Base-by-base conservation (phyloP, 345 rosid genomes). In the Melaleuca quinquenervia region DNA sequence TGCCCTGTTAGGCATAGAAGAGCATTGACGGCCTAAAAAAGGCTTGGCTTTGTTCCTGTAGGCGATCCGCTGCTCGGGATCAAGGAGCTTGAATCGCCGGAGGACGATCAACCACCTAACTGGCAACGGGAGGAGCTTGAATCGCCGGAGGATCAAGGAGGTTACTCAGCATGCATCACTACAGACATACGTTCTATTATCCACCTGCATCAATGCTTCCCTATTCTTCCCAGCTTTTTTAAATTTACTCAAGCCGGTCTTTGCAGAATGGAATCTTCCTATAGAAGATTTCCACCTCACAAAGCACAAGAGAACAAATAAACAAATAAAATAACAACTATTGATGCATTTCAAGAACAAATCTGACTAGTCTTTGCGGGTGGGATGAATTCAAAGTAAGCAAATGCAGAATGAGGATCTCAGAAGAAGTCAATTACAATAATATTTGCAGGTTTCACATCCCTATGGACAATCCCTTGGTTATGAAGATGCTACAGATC, bases 361-460 rank as follows among this genome's bases (percentile, higher is more conserved):
- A 10, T 24, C 60, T 55, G 60, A 55, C 60, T 55, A 24, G 60
- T 55, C 27, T 70, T 70, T 36, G 26, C 3, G 32, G 41, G 32
- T 29, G 49, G 83, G 49, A 7, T 49, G 41, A 84, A 85, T n/a
- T 8, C n/a, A 70, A 70, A 5, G 1, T 16, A 70, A 32, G 83
- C 18, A 64, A 58, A 50, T 20, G n/a, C n/a, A 2, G 11, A 85
- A 85, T 32, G 29, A 1, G 74, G 74, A 87, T 90, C 90, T 56
- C 85, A 78, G 74, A 82, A 76, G 88, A 89, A 88, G 91, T 89
- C 90, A 82, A 86, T 89, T 95, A 96, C 98, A 90, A 96, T 96
- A 92, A 95, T 82, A 88, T 96, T 96, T 87, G 96, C 96, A 52
- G 98, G 98, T 91, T 96, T 96, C 89, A 96, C 95, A 93, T 96